Evolutionary conservation across 2,329 filamentous ascomycete species (phyloP).

Genomic region (Fusarium musae): DNA sequence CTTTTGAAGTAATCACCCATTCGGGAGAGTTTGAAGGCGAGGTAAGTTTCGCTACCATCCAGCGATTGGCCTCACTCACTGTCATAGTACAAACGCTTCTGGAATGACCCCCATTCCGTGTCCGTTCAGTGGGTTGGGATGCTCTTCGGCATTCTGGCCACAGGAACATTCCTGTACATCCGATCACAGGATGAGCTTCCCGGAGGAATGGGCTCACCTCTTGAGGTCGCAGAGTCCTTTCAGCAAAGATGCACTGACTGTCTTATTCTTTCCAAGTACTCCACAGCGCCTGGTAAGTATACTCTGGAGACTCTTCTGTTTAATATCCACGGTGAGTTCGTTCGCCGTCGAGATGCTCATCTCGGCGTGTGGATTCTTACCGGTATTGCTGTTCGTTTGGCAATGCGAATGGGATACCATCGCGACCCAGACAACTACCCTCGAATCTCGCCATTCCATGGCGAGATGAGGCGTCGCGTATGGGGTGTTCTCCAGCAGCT

Average conservation of each 20-base stretch:
- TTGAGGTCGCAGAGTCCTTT: constrained; percentile 16
- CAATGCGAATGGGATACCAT: constrained; percentile 38
- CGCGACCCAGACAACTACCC: constrained; percentile 26
- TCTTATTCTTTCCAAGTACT: constrained; percentile 30
- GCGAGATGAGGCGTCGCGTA: constrained; percentile 32
- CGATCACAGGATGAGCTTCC: constrained; percentile 25
- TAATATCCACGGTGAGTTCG: constrained; percentile 32
- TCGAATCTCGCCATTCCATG: constrained; percentile 21
- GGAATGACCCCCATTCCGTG: constrained; percentile 2
- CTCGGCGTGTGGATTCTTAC: constrained; percentile 28
- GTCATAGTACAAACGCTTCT: constrained; percentile 27
- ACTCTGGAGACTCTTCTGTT: constrained; percentile 27
- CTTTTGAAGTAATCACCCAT: constrained; percentile 25
- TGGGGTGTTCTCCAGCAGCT: constrained; percentile 29
- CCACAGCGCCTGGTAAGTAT: constrained; percentile 12
- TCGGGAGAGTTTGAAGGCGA: constrained; percentile 29
- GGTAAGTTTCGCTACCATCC: neutral
- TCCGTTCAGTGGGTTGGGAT: constrained; percentile 30
- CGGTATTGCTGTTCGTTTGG: constrained; percentile 22
- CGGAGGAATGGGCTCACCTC: constrained; percentile 5
- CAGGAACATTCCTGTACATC: constrained; percentile 26
- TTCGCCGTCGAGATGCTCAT: constrained; percentile 23
- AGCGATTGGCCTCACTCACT: fast-evolving
- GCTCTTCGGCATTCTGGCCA: constrained; percentile 26
- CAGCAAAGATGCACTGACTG: constrained; percentile 31